phyloP scores from a whole-genome alignment of 768 basidiomycete genomes.

The Pulveroboletus sp. region DNA sequence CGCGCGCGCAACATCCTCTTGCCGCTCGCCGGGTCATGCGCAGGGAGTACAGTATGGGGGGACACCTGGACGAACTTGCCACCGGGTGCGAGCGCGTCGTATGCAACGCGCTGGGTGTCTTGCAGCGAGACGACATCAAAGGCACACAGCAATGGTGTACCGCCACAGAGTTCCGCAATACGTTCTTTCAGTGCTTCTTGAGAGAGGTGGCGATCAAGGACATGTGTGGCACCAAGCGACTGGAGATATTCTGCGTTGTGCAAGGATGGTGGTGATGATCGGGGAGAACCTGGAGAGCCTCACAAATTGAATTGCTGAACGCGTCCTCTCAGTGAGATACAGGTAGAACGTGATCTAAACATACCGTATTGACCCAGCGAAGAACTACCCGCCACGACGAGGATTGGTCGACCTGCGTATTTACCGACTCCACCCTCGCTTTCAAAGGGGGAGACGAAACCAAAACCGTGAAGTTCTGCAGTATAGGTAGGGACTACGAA shows the following conservation, averaged over 20 bases:
- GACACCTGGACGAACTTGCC: slow-evolving; percentile 17
- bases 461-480: slow-evolving; percentile 20
- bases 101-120: slow-evolving; percentile 31
- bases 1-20: slow-evolving; percentile 3
- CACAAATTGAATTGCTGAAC: slow-evolving; percentile 30
- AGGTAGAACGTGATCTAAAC: not conserved
- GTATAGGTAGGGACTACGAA: slow-evolving; percentile 31
- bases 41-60: not conserved
- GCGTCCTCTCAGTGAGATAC: not conserved
- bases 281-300: slow-evolving; percentile 29
- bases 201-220: slow-evolving; percentile 28
- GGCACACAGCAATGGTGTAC: slow-evolving; percentile 1
- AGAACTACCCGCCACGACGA: slow-evolving; percentile 34
- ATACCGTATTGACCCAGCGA: slow-evolving; percentile 36
- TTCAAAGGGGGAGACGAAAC: slow-evolving; percentile 24
- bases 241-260: slow-evolving; percentile 28
- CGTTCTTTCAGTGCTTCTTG: not conserved
- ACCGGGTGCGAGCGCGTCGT: slow-evolving; percentile 27
- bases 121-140: slow-evolving; percentile 29
- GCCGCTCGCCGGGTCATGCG: not conserved
- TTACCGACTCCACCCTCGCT: slow-evolving; percentile 19
- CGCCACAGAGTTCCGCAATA: not conserved
- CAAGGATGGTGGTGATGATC: slow-evolving; percentile 36
- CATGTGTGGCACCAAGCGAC: slow-evolving; percentile 33
- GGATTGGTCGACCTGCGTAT: slow-evolving; percentile 28